Percentiles rank a stretch among this genome's conserved stretches.
These are phyloP conservation scores for Yarrowia galli DNA, from an alignment of 1,139 yeast species.

Conservation along the genomic window DNA sequence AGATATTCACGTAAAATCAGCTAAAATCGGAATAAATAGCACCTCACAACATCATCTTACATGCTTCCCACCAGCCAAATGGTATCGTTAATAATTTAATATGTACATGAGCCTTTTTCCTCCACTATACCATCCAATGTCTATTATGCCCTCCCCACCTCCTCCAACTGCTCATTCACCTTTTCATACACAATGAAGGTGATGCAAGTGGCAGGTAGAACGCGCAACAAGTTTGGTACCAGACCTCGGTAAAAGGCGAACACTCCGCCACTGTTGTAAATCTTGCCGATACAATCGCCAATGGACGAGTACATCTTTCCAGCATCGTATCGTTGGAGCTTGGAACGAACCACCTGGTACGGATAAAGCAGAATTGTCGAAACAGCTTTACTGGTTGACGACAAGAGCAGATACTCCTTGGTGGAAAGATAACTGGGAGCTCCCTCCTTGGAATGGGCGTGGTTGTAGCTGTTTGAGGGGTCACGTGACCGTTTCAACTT, in stretches of 20 bases:
- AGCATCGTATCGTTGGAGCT: slow-evolving; percentile 63
- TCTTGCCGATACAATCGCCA: slow-evolving; percentile 46
- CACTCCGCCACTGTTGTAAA: slow-evolving; percentile 59
- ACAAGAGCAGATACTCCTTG: slow-evolving; percentile 65
- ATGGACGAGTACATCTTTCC: slow-evolving; percentile 45
- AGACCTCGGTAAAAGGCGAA: slow-evolving; percentile 82
- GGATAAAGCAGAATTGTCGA: slow-evolving; percentile 82
- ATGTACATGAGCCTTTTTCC: slow-evolving; percentile 6
- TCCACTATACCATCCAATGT: background rate
- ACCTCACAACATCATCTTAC: too few relatives aligned
- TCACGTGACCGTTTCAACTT: background rate
- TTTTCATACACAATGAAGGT: slow-evolving; percentile 90
- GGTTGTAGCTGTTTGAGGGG: background rate
- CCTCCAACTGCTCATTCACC: slow-evolving; percentile 46
- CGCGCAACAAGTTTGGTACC: slow-evolving; percentile 79
- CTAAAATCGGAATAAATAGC: too few relatives aligned
- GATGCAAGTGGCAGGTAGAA: slow-evolving; percentile 82
- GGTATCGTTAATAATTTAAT: background rate
- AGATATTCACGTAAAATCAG: too few relatives aligned
- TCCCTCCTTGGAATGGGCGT: background rate
- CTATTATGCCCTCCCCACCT: background rate
- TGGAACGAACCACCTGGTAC: slow-evolving; percentile 78
- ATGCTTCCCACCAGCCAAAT: background rate
- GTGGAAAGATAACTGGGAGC: slow-evolving; percentile 53
- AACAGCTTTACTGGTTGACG: slow-evolving; percentile 72